Conservation (phyloP, 176 grass and related monocot genomes). For the Aegilops sharonensis region DNA sequence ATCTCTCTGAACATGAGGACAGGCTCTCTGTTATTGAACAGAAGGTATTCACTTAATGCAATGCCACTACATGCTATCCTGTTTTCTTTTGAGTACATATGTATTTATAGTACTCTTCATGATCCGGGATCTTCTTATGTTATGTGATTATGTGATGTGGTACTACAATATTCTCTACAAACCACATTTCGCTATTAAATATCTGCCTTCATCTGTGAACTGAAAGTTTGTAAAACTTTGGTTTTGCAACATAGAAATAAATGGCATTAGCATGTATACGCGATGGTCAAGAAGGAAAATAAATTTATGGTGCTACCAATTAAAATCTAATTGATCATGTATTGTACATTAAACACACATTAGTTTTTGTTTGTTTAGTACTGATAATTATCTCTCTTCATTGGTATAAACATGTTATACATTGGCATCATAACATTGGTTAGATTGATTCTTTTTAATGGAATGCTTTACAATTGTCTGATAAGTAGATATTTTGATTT, state of each 20-base stretch:
- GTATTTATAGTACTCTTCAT: slow-evolving; percentile 7
- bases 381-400: background rate
- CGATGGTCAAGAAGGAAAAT: background rate
- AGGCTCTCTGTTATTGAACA: slow-evolving; percentile 64
- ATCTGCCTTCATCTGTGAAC: background rate
- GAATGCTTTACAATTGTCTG: background rate
- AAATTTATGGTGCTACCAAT: background rate
- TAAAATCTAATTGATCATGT: background rate
- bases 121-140: background rate
- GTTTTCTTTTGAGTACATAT: slow-evolving; percentile 4
- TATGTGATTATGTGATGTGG: slow-evolving; percentile 3
- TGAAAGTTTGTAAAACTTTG: background rate
- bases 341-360: background rate
- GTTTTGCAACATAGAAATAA: slow-evolving; percentile 14
- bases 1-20: slow-evolving; percentile 60
- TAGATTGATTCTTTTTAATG: slow-evolving; percentile 15
- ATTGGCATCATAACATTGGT: background rate
- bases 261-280: background rate
- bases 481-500: slow-evolving; percentile 17
- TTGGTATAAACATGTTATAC: slow-evolving; percentile 15
- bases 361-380: slow-evolving; percentile 3
- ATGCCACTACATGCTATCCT: background rate
- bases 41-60: slow-evolving; percentile 46
- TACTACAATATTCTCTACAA: background rate
- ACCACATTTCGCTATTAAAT: slow-evolving; percentile 5